Percentiles rank a stretch among this genome's conserved stretches.
Conservation (phyloP, 2,329 filamentous ascomycete genomes). For the Berkeleyomyces rouxiae region DNA sequence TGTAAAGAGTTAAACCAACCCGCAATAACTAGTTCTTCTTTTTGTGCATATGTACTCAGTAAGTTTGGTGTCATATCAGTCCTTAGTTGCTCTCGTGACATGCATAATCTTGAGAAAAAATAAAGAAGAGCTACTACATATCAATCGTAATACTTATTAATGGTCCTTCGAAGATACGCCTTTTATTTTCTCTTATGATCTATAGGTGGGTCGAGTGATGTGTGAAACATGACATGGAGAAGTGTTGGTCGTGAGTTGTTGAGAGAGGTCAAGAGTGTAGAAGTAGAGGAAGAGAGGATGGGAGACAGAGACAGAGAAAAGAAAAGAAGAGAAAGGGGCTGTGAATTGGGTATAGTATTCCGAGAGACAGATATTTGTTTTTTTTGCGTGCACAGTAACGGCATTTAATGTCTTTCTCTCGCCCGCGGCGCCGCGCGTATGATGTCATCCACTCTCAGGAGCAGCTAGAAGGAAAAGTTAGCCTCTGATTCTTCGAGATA, state of each 20-base stretch:
- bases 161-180: constrained; percentile 5
- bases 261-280: neutral
- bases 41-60: neutral
- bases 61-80: neutral
- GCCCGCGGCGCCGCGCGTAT: constrained; percentile 80
- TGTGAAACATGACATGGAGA: neutral
- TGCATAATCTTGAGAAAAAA: too few relatives aligned
- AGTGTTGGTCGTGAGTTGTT: neutral
- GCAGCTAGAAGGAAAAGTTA: constrained; percentile 38
- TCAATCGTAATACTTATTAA: constrained; percentile 3
- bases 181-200: constrained; percentile 12
- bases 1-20: neutral
- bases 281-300: neutral
- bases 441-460: constrained; percentile 93
- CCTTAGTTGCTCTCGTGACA: too few relatives aligned
- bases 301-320: neutral
- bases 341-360: neutral
- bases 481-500: neutral
- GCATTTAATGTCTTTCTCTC: constrained; percentile 52
- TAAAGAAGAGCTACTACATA: neutral
- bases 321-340: constrained; percentile 3
- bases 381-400: constrained; percentile 24
- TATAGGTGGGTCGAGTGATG: constrained; percentile 7
- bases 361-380: constrained; percentile 15
- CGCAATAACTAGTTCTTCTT: neutral